Evolutionary conservation across 805 yeast genomes (phyloP).

Genomic region (Yarrowia bubula): DNA sequence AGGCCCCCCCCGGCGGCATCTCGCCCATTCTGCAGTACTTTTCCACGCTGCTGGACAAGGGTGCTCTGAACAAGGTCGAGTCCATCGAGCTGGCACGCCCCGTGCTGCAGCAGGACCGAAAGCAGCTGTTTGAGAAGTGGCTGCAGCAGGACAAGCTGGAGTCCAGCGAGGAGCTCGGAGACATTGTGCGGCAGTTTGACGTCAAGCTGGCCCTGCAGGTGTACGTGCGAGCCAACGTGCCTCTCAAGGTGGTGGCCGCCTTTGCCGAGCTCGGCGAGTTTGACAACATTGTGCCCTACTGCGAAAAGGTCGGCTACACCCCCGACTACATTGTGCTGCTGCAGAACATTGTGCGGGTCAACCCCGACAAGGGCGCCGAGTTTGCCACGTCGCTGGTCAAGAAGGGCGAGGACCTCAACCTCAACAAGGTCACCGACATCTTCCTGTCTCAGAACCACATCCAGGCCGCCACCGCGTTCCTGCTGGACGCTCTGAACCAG

Average conservation of each 20-base stretch:
- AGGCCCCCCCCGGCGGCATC: constrained; percentile 90
- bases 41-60: constrained; percentile 86
- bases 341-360: constrained; percentile 84
- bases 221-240: constrained; percentile 76
- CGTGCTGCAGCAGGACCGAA: constrained; percentile 90
- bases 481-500: constrained; percentile 90
- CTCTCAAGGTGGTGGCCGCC: constrained; percentile 85
- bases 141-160: constrained; percentile 91
- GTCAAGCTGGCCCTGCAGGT: constrained; percentile 84
- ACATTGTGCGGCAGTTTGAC: constrained; percentile 85
- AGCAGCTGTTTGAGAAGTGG: constrained; percentile 93
- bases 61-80: constrained; percentile 87
- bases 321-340: constrained; percentile 89
- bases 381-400: constrained; percentile 84
- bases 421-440: constrained; percentile 87
- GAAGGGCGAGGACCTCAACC: constrained; percentile 62
- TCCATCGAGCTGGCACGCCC: constrained; percentile 94
- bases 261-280: constrained; percentile 95
- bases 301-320: constrained; percentile 80
- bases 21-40: constrained; percentile 93
- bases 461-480: constrained; percentile 97
- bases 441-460: constrained; percentile 91
- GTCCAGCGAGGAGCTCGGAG: constrained; percentile 96
- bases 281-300: constrained; percentile 91
- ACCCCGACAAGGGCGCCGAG: constrained; percentile 98